A percentile compares a stretch with the other conserved stretches of the same genome.
phyloP scores from a whole-genome alignment of 179 eudicot species.

The Beta lomatogona region DNA sequence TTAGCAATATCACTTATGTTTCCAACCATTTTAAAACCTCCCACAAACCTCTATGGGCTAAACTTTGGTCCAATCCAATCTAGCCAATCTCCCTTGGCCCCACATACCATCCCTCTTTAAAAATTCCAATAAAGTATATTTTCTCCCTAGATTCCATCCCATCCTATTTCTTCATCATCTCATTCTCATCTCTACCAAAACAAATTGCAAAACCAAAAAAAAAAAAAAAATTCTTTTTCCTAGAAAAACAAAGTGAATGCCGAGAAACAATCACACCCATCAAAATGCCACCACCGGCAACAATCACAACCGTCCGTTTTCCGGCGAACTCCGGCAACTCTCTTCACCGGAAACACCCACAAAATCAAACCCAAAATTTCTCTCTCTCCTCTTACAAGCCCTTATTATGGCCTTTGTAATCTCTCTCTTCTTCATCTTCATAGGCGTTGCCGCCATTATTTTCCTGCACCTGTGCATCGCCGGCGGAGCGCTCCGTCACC shows the following conservation, averaged over 20 bases:
- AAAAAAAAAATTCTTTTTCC: background rate
- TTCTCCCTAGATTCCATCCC: background rate
- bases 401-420: conserved; percentile 57
- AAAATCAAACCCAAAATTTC: conserved; percentile 45
- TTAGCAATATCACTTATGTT: too few species aligned
- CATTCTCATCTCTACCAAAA: background rate
- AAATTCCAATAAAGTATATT: background rate
- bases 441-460: conserved; percentile 57
- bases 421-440: conserved; percentile 74
- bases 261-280: conserved; percentile 38
- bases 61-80: background rate
- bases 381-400: conserved; percentile 56
- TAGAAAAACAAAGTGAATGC: conserved; percentile 21
- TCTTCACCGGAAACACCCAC: conserved; percentile 16
- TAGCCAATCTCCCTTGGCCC: background rate
- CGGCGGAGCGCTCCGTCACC: conserved; percentile 51
- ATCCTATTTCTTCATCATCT: background rate
- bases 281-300: conserved; percentile 11
- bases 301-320: background rate
- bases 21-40: background rate
- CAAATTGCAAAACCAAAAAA: background rate
- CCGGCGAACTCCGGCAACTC: conserved; percentile 3
- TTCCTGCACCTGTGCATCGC: conserved; percentile 63
- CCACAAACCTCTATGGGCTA: background rate
- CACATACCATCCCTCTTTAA: background rate